Base-by-base conservation (phyloP, 495 filamentous ascomycete genomes). In the Entonaema liquescens region DNA sequence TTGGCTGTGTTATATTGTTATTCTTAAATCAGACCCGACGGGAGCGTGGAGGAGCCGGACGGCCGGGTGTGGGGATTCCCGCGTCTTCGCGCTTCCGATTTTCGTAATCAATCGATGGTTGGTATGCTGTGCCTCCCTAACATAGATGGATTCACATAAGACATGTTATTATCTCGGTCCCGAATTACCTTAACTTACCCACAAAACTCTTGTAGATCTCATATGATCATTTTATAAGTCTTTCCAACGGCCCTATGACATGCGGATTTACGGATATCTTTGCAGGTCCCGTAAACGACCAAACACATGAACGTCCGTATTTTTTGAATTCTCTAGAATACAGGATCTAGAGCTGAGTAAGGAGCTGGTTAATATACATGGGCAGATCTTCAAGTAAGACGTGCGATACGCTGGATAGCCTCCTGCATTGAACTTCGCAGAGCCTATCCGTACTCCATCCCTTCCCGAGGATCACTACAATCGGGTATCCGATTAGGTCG, bases 401-500 rank as follows among this genome's bases (percentile, higher is more conserved):
- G 1, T 62, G 11, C 6, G 76, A 70, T 12, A 70, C 72, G n/a
- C 76, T 36, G 0, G 54, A 64, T 0, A 82, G 81, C 55, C 86
- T 84, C 59, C 93, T 86, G 75, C 93, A 93, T 74, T 97, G 92
- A 36, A 98, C 87, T 73, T 97, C 94, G 49, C 90, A 84, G 21
- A 82, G 81, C 54, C 82, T 81, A 5, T 87, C 82, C 21, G 85
- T 82, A 70, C 78, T 85, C 94, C 94, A 97, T 17, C 81, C 83
- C 67, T 87, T 90, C 3, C 95, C 95, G 36, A 97, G 80, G 15
- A 96, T 81, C 1, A 96, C 80, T 23, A 96, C 85, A 13, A 98
- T 79, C 0, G 95, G 95, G 77, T 94, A 97, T 12, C 95, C 95
- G 65, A 97, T 87, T 57, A 95, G 72, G 76, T 97, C 94, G 2